phyloP scores from a whole-genome alignment of 2,329 filamentous ascomycete genomes.

The Metarhizium anisopliae region DNA sequence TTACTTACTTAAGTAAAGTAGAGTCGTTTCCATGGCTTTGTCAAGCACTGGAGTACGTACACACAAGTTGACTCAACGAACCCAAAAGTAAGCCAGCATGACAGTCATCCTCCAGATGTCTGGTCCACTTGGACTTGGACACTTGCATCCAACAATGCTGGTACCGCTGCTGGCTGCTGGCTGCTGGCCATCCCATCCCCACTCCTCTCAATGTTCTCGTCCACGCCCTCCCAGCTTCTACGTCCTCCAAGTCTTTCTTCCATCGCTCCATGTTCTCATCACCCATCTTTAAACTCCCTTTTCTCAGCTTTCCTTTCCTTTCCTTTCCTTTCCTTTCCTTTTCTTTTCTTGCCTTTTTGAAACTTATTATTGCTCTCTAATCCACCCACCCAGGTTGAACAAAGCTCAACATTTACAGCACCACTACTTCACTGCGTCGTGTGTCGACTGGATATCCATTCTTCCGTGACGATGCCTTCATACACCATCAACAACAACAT shows the following conservation, averaged over 20 bases:
- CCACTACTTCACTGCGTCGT: no score
- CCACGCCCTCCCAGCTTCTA: neutral
- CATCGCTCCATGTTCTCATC: neutral
- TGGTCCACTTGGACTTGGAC: no score
- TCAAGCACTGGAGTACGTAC: no score
- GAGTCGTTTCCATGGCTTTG: no score
- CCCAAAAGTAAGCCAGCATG: no score
- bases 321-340: neutral
- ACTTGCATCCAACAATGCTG: no score
- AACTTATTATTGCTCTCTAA: neutral
- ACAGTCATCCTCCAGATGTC: no score
- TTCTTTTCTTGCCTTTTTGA: neutral
- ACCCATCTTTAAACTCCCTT: neutral
- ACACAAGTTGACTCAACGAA: no score
- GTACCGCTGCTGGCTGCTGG: no score
- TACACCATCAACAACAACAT: no score
- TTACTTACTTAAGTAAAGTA: neutral
- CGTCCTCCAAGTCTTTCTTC: neutral
- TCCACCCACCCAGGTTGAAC: neutral
- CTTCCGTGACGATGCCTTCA: neutral
- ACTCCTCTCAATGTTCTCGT: neutral
- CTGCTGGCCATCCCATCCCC: neutral
- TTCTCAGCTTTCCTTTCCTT: neutral
- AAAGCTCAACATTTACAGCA: no score
- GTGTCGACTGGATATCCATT: neutral